phyloP scores from a whole-genome alignment of 768 basidiomycete species.

The Boletales sp. region DNA sequence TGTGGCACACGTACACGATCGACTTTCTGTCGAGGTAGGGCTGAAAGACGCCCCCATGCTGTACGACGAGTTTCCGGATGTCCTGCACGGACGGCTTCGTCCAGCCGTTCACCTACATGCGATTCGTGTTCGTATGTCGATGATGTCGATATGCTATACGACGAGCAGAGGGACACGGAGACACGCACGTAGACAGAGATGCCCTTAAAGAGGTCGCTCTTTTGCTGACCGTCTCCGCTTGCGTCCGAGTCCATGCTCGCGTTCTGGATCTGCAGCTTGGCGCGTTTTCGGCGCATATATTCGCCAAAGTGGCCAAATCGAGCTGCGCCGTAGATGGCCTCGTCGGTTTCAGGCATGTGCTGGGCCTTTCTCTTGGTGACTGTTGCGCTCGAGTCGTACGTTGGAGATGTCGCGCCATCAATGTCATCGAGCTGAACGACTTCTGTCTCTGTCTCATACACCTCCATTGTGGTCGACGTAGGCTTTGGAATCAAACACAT shows the following conservation, averaged over 20 bases:
- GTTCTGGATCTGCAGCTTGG: constrained; percentile 87
- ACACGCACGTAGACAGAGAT: constrained; percentile 76
- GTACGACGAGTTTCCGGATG: constrained; percentile 72
- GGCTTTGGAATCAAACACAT: too few species aligned
- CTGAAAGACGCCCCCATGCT: constrained; percentile 80
- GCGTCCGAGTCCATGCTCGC: constrained; percentile 30
- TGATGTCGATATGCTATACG: not conserved
- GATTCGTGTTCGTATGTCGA: not conserved
- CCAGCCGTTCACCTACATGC: constrained; percentile 78
- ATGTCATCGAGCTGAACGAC: constrained; percentile 8
- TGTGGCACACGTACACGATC: constrained; percentile 49
- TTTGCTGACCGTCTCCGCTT: constrained; percentile 8
- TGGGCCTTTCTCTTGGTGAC: constrained; percentile 18
- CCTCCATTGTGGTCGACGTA: constrained; percentile 19
- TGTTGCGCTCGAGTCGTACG: not conserved
- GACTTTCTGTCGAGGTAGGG: constrained; percentile 81
- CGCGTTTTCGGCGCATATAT: constrained; percentile 88
- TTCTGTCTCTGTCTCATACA: constrained; percentile 4
- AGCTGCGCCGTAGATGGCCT: constrained; percentile 68
- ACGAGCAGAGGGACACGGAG: not conserved
- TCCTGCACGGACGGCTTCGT: constrained; percentile 86
- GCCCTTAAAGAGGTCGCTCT: constrained; percentile 63
- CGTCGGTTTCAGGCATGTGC: constrained; percentile 28
- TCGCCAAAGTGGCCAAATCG: constrained; percentile 82
- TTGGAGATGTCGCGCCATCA: constrained; percentile 4